Base-by-base conservation (phyloP, 108 stramenopile genomes). In the Cyclotella distinguenda region DNA sequence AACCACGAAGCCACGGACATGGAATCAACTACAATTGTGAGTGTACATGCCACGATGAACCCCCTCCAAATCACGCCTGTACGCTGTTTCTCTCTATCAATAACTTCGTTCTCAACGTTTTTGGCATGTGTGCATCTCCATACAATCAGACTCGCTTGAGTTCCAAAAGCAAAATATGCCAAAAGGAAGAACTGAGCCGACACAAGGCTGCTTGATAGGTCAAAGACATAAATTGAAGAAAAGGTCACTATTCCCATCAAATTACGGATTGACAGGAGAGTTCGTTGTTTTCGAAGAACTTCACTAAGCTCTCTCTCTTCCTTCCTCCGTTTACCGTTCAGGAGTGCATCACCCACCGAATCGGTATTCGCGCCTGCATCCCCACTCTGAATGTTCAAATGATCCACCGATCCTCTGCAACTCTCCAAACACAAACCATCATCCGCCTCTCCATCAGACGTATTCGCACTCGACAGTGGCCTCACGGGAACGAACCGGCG, bases 1-100 rank as follows among this genome's bases (percentile, higher is more conserved):
- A 68, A 26, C 83, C 84, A 88, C 2, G 82, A 74, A n/a, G 69
- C 82, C 23, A 82, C 7, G 0, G 87, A 80, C 85, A 84, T 77
- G 23, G 75, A 63, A 71, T 88, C 87, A 16, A 82, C 70, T 0
- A 78, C 52, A 16, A 82, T 36, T 19, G 50, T 9, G 12, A 88
- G 25, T 6, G 66, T 44, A 8, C 44, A 31, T 27, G 84, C 56
- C 28, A 80, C 47, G 11, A 88, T 11, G 22, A 52, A 82, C 11
- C 75, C 87, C 48, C 79, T 67, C 65, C 83, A 84, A 10, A 86
- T 49, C 18, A 72, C 70, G 9, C 83, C 87, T 6, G 55, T 45
- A n/a, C 64, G 60, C n/a, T 43, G 27, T 51, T 78, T 65, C 62
- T 77, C 64, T 22, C 44, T 53, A 11, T 64, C 48, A 10, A 68